Conservation (phyloP, 2,329 filamentous ascomycete species). For the Plenodomus lindquistii region DNA sequence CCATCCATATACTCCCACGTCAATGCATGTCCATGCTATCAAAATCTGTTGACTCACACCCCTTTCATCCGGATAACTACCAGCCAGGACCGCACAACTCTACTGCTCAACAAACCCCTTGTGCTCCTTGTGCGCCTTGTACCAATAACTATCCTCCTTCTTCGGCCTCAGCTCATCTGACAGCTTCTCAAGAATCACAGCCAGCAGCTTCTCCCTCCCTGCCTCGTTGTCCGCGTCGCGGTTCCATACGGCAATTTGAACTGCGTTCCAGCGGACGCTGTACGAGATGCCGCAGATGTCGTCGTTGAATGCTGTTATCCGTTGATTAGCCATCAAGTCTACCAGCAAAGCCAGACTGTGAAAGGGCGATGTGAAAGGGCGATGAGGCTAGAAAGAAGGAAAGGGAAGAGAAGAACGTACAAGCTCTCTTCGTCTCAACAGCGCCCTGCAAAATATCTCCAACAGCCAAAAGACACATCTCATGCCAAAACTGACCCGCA, state of each 20-base stretch:
- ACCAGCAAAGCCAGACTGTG: background rate
- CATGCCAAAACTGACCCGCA: constrained; percentile 76
- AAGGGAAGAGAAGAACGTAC: constrained; percentile 53
- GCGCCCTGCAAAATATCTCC: constrained; percentile 78
- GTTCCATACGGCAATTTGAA: constrained; percentile 92
- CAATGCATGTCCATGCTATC: too few relatives aligned
- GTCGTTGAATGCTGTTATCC: constrained; percentile 62
- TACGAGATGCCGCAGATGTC: constrained; percentile 85
- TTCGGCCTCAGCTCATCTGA: constrained; percentile 74
- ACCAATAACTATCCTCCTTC: constrained; percentile 66
- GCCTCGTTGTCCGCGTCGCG: constrained; percentile 79
- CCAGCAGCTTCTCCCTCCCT: constrained; percentile 74
- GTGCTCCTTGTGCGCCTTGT: constrained; percentile 90
- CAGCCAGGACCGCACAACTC: background rate
- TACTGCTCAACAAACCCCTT: constrained; percentile 64
- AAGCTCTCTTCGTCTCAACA: constrained; percentile 62
- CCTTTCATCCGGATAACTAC: background rate
- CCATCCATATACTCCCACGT: too few relatives aligned
- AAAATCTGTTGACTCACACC: background rate
- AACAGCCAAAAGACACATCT: constrained; percentile 79
- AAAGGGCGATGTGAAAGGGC: background rate
- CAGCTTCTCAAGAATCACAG: constrained; percentile 73
- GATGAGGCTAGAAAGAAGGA: background rate
- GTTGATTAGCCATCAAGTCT: background rate
- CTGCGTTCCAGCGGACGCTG: constrained; percentile 84